Evolutionary conservation across 1,284 basidiomycete species (phyloP).

Genomic region (Macrocybe sp.): DNA sequence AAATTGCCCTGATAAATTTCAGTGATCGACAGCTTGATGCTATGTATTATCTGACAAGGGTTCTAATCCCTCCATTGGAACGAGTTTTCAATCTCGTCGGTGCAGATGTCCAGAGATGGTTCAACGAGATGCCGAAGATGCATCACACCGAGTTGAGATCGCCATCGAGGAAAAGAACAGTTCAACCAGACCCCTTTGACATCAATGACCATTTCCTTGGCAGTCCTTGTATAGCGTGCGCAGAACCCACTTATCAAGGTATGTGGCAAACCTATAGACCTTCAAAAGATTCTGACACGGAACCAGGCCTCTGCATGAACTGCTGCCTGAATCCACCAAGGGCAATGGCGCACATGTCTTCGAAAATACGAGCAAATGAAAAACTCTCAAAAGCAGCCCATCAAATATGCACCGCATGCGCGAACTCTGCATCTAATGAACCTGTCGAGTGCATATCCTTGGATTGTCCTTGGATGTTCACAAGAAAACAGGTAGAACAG

Average conservation of each 20-base stretch:
- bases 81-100: slow-evolving; percentile 92
- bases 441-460: slow-evolving; percentile 72
- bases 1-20: slow-evolving; percentile 1
- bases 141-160: slow-evolving; percentile 35
- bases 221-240: slow-evolving; percentile 70
- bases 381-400: slow-evolving; percentile 54
- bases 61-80: slow-evolving; percentile 86
- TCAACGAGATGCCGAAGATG: slow-evolving; percentile 78
- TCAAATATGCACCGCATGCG: slow-evolving; percentile 69
- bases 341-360: slow-evolving; percentile 57
- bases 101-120: slow-evolving; percentile 88
- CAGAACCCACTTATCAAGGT: slow-evolving; percentile 52
- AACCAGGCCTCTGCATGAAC: slow-evolving; percentile 59
- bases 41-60: slow-evolving; percentile 85
- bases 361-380: slow-evolving; percentile 56
- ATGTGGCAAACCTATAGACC: slow-evolving; percentile 9
- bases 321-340: slow-evolving; percentile 53
- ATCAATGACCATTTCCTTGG: slow-evolving; percentile 79
- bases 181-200: slow-evolving; percentile 34
- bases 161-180: slow-evolving; percentile 30
- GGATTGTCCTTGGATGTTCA: slow-evolving; percentile 82
- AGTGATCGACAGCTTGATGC: slow-evolving; percentile 73
- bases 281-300: background rate
- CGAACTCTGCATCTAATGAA: slow-evolving; percentile 50
- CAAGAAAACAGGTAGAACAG: slow-evolving; percentile 60